A percentile compares a stretch with the other conserved stretches of the same genome.
Conservation (phyloP, 2,329 filamentous ascomycete species). For the Colletotrichum ledebouriae region DNA sequence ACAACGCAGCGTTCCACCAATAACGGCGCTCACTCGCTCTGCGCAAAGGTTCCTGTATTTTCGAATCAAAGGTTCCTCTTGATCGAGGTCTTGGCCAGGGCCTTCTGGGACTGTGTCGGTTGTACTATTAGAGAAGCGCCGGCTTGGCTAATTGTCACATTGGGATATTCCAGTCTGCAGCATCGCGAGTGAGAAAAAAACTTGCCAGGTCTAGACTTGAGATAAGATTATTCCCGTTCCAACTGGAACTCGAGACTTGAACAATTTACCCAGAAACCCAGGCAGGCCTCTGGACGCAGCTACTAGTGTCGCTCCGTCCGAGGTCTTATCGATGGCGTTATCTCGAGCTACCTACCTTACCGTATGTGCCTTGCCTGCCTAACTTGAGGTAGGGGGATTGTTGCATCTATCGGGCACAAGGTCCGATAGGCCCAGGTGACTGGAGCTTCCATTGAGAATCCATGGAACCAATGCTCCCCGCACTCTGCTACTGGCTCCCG, state of each 20-base stretch:
- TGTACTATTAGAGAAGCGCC: constrained; percentile 14
- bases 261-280: too few relatives aligned
- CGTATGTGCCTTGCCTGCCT: too few relatives aligned
- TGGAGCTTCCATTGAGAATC: too few relatives aligned
- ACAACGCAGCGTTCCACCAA: neutral
- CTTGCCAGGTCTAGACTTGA: neutral
- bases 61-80: constrained; percentile 22
- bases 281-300: neutral
- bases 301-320: neutral
- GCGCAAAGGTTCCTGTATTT: constrained; percentile 1
- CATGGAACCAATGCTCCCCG: constrained; percentile 2
- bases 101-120: constrained; percentile 21
- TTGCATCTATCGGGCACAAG: constrained; percentile 18
- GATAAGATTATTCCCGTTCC: neutral
- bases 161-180: neutral
- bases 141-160: neutral
- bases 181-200: neutral
- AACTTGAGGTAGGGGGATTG: neutral
- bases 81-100: constrained; percentile 22
- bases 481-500: constrained; percentile 31
- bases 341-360: too few relatives aligned
- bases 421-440: constrained; percentile 10
- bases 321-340: too few relatives aligned
- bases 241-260: neutral
- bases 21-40: neutral